phyloP scores from a whole-genome alignment of 768 basidiomycete genomes.

The Pholiota molesta region DNA sequence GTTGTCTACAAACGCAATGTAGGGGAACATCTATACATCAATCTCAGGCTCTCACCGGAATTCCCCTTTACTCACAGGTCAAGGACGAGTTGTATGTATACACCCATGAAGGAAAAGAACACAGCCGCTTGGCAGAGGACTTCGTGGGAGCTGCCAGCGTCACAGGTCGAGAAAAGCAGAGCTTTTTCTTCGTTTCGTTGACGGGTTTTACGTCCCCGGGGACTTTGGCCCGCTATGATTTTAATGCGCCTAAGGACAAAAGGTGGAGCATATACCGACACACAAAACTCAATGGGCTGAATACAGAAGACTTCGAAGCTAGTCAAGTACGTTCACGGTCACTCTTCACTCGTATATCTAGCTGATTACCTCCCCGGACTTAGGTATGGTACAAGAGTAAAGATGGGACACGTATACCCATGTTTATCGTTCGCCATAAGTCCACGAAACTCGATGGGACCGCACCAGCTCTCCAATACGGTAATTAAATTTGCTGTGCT shows the following conservation, averaged over 20 bases:
- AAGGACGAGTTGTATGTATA: conserved; percentile 82
- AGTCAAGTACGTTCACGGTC: conserved; percentile 50
- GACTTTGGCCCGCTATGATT: conserved; percentile 64
- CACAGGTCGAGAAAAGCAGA: conserved; percentile 51
- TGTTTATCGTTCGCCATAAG: conserved; percentile 84
- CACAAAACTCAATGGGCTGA: conserved; percentile 61
- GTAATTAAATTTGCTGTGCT: conserved; percentile 31
- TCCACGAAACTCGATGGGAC: conserved; percentile 71
- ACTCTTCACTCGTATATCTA: background rate
- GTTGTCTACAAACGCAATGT: conserved; percentile 76
- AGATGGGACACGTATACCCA: conserved; percentile 81
- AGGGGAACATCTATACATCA: conserved; percentile 22
- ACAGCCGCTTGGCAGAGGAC: conserved; percentile 61
- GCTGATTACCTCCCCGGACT: background rate
- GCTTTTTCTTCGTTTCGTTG: conserved; percentile 66
- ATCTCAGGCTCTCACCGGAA: conserved; percentile 8
- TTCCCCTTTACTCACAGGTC: conserved; percentile 44
- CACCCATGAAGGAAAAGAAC: conserved; percentile 50
- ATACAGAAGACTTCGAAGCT: conserved; percentile 67
- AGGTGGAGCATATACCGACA: conserved; percentile 61
- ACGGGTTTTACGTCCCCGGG: conserved; percentile 76
- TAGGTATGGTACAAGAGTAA: conserved; percentile 80
- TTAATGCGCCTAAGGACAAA: conserved; percentile 51
- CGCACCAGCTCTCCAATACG: conserved; percentile 78
- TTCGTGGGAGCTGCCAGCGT: conserved; percentile 68